Evolutionary conservation across 2,329 filamentous ascomycete species (phyloP).

Genomic region (Huntiella decipiens): DNA sequence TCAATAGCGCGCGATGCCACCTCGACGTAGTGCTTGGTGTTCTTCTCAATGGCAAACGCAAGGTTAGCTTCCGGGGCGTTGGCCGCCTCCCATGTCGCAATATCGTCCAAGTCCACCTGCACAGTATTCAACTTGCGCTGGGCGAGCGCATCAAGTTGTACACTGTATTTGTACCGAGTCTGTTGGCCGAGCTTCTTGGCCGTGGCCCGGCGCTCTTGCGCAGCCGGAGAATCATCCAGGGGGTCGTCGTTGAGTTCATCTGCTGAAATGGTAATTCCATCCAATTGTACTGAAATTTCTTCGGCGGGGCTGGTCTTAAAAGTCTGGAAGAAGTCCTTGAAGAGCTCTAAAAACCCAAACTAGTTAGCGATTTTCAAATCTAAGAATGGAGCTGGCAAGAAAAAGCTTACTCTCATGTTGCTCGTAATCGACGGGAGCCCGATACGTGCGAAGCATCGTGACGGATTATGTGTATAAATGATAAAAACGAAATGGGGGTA

Average conservation of each 20-base stretch:
- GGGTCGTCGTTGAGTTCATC: conserved; percentile 79
- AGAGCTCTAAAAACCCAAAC: conserved; percentile 38
- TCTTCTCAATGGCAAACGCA: conserved; percentile 69
- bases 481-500: neutral
- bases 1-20: conserved; percentile 78
- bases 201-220: conserved; percentile 24
- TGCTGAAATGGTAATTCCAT: conserved; percentile 70
- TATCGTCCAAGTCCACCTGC: conserved; percentile 73
- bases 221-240: conserved; percentile 62
- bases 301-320: conserved; percentile 67
- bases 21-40: conserved; percentile 91
- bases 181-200: conserved; percentile 29
- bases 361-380: conserved; percentile 15
- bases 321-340: conserved; percentile 69
- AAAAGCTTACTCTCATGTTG: conserved; percentile 56
- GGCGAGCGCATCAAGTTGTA: conserved; percentile 69
- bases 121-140: conserved; percentile 63
- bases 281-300: conserved; percentile 62
- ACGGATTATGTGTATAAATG: neutral
- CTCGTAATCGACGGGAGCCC: conserved; percentile 56
- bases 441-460: conserved; percentile 11
- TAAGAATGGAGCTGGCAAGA: neutral
- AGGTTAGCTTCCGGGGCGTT: conserved; percentile 51
- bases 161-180: conserved; percentile 72
- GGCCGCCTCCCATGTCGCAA: conserved; percentile 61